These are phyloP conservation scores for Sarcocystis neurona DNA, from an alignment of 169 alveolate species.

Conservation along the genomic window DNA sequence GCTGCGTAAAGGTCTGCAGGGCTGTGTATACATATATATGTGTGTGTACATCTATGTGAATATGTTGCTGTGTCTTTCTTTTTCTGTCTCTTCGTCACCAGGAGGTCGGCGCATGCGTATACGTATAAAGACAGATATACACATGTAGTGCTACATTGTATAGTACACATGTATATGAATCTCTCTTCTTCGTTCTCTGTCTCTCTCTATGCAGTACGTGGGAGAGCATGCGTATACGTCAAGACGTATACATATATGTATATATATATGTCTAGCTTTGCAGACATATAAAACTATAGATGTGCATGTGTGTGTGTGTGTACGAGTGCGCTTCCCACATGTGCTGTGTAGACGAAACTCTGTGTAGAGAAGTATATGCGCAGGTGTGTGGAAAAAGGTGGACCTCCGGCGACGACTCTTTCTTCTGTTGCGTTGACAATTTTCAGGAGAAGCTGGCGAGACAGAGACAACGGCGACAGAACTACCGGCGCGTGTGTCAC, in stretches of 20 bases:
- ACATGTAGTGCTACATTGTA: not conserved
- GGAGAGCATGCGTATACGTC: not conserved
- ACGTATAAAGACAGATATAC: not conserved
- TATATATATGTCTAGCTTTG: no score
- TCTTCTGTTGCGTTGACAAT: not conserved
- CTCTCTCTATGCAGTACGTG: not conserved
- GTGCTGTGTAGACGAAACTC: no score
- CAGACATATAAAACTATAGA: no score
- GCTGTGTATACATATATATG: no score
- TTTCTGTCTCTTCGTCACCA: not conserved
- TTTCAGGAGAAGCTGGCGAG: slow-evolving; percentile 81
- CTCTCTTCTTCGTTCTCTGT: not conserved
- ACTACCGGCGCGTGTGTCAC: slow-evolving; percentile 84
- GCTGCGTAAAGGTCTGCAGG: no score
- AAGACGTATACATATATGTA: no score
- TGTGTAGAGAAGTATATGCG: no score
- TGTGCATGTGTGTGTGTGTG: not conserved
- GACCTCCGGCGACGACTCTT: not conserved
- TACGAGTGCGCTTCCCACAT: not conserved
- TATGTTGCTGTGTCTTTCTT: not conserved
- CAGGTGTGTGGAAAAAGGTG: no score
- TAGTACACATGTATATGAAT: not conserved
- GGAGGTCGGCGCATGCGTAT: not conserved
- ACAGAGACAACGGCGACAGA: slow-evolving; percentile 80
- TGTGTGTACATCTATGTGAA: no score